Percentiles rank a stretch among this genome's conserved stretches.
Evolutionary conservation across 129 eudicot genomes (phyloP).

Genomic region (Ambrosia trifida): DNA sequence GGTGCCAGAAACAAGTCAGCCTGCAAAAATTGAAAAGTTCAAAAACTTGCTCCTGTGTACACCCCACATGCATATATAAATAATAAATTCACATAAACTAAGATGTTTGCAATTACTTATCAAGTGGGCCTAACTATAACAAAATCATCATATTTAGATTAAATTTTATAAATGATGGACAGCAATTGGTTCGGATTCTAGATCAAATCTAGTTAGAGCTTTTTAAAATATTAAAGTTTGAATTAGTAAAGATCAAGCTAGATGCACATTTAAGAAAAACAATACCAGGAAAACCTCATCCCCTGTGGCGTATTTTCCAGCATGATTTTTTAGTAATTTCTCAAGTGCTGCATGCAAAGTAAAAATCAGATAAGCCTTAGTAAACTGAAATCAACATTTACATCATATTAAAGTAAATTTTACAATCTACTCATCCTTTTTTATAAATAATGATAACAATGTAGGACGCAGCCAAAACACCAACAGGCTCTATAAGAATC

Average conservation of each 20-base stretch:
- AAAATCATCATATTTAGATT: not conserved
- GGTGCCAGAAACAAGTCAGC: constrained; percentile 83
- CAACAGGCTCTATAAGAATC: not conserved
- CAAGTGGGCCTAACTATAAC: not conserved
- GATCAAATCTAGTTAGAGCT: not conserved
- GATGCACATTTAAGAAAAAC: no score
- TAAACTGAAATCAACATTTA: constrained; percentile 8
- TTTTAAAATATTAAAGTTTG: not conserved
- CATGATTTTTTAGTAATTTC: constrained; percentile 45
- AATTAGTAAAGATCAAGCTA: no score
- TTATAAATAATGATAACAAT: not conserved
- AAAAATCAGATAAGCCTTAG: not conserved
- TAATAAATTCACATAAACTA: not conserved
- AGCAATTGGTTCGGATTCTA: not conserved
- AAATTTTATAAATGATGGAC: not conserved
- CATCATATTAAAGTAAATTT: constrained; percentile 3
- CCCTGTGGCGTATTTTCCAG: constrained; percentile 82
- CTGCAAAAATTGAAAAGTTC: constrained; percentile 43
- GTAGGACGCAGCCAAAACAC: not conserved
- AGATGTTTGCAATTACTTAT: not conserved
- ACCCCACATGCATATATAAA: not conserved
- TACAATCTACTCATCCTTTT: not conserved
- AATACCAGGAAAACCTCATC: constrained; percentile 60
- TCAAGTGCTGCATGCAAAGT: constrained; percentile 57
- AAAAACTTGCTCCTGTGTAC: not conserved